A percentile compares a stretch with the other conserved stretches of the same genome.
These are phyloP conservation scores for Stagonosporopsis vannaccii DNA, from an alignment of 2,329 filamentous ascomycete genomes.

Conservation along the genomic window DNA sequence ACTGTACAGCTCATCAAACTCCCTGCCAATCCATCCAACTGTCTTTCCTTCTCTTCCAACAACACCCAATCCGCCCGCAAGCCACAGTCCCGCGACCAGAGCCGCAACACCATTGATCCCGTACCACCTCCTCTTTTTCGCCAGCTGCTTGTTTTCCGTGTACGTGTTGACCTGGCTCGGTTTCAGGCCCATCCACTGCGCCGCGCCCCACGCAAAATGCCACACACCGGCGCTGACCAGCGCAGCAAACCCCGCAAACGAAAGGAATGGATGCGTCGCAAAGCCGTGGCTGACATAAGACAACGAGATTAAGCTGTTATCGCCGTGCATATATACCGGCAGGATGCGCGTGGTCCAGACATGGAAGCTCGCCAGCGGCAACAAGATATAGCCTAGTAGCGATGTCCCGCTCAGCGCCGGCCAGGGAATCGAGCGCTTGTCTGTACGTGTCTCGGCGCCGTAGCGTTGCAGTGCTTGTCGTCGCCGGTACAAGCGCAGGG, in stretches of 20 bases:
- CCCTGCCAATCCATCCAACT: constrained; percentile 78
- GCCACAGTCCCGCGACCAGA: constrained; percentile 72
- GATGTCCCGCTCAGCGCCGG: constrained; percentile 75
- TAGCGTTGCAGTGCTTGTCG: constrained; percentile 76
- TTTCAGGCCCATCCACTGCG: constrained; percentile 77
- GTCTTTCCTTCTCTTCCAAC: constrained; percentile 75
- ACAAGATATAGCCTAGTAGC: constrained; percentile 73
- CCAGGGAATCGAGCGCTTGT: constrained; percentile 65
- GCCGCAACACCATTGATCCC: constrained; percentile 71
- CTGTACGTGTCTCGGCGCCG: constrained; percentile 69
- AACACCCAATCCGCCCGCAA: constrained; percentile 79
- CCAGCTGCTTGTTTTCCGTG: constrained; percentile 58
- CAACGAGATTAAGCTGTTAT: constrained; percentile 84
- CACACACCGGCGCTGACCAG: constrained; percentile 73
- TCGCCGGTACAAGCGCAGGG: constrained; percentile 76
- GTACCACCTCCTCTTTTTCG: constrained; percentile 73
- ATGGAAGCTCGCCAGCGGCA: constrained; percentile 73
- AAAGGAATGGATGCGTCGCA: constrained; percentile 69
- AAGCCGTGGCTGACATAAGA: constrained; percentile 88
- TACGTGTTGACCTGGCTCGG: constrained; percentile 62
- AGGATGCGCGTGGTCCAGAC: constrained; percentile 77
- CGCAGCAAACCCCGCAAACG: constrained; percentile 73
- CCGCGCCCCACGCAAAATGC: constrained; percentile 84
- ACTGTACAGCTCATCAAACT: constrained; percentile 78
- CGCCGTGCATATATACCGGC: constrained; percentile 79